Conservation (phyloP, 768 basidiomycete genomes). For the Panaeolus papilionaceus region DNA sequence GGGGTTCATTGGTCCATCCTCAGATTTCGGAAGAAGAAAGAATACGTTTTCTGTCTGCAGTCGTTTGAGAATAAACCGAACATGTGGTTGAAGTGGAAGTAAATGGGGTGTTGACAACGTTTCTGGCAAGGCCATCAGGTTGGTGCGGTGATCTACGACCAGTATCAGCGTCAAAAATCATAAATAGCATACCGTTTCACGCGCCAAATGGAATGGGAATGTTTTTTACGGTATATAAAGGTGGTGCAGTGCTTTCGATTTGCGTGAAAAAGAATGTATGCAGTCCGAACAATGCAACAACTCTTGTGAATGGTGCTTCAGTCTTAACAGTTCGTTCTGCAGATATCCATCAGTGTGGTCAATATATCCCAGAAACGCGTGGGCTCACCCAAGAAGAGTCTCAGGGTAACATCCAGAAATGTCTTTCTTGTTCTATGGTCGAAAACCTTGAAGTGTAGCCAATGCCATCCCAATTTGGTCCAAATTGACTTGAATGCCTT, state of each 20-base stretch:
- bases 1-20: constrained; percentile 59
- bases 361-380: background rate
- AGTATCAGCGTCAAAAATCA: constrained; percentile 16
- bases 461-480: constrained; percentile 72
- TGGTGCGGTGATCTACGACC: constrained; percentile 60
- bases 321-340: constrained; percentile 60
- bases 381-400: constrained; percentile 71
- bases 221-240: constrained; percentile 54
- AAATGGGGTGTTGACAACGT: constrained; percentile 47
- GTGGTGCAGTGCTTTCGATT: constrained; percentile 57
- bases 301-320: constrained; percentile 60
- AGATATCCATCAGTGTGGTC: constrained; percentile 1
- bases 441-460: constrained; percentile 77
- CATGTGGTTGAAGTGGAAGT: constrained; percentile 55
- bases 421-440: constrained; percentile 69
- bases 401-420: constrained; percentile 62
- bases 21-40: constrained; percentile 62
- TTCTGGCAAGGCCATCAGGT: constrained; percentile 55
- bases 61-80: constrained; percentile 52
- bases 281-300: constrained; percentile 68
- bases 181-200: constrained; percentile 24
- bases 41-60: constrained; percentile 60
- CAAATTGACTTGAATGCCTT: constrained; percentile 74
- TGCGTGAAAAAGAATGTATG: constrained; percentile 78
- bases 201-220: constrained; percentile 68